Evolutionary conservation across 495 filamentous ascomycete genomes (phyloP), one percentile per base, ranked within the genome.

Genomic region (Pseudevernia furfuracea): DNA sequence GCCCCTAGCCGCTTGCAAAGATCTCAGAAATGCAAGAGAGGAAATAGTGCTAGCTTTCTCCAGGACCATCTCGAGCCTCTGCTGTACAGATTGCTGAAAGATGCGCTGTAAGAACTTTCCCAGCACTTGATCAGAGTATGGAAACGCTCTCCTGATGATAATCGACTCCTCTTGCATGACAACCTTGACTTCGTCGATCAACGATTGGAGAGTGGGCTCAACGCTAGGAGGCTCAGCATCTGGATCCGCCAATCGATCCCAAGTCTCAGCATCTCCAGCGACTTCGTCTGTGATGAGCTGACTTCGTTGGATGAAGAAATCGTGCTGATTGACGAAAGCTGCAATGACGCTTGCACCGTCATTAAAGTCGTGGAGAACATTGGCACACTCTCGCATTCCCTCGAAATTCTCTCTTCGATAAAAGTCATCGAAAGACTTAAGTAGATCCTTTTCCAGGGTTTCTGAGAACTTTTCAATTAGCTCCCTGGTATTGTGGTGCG

Each of bases 1-100:
- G 60, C 84, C 85, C 62, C 92, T 83, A 6, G 94, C 91, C 32
- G 92, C 88, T 74, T 99, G 95, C 25, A 99, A 71, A 39, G 90
- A 93, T 46, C 95, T 86, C 1, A 99, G 79, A 72, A 96, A 97
- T 6, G 95, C 92, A 30, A 99, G 77, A 7, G 91, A 91, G 2
- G 95, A 97, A 48, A 96, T 85, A 11, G 86, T 86, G 67, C 88
- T 89, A 17, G 95, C 93, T 75, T 96, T 96, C 64, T 96, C 91
- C 52, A 99, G 79, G 12, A 99, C 92, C 89, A 96, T 91, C 69
- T 99, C 95, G 17, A 99, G 80, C 4, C 92, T 81, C 74, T 97
- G 94, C 72, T 97, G 95, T 66, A 98, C 88, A 4, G 93, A 96
- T 73, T 99, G 95, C 72, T 99, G 93, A 72, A 97, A 99, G 9